Conservation (phyloP, 2,329 filamentous ascomycete species). For the Colletotrichum chlorophyti region DNA sequence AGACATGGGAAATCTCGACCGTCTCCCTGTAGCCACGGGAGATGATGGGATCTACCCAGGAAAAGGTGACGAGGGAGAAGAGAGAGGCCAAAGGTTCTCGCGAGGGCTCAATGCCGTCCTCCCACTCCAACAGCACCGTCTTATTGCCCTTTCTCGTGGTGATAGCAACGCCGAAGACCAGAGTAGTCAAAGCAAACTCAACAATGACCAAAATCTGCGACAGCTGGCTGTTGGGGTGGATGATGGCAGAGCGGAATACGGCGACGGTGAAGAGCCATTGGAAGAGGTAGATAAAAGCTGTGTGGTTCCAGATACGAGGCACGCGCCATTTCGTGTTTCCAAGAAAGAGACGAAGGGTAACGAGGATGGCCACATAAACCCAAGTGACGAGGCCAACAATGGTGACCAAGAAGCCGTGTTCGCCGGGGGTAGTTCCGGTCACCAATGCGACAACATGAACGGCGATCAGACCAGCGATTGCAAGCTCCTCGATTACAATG, state of each 20-base stretch:
- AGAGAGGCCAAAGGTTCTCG: slow-evolving; percentile 87
- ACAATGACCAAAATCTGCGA: slow-evolving; percentile 70
- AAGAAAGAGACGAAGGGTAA: slow-evolving; percentile 73
- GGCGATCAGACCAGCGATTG: slow-evolving; percentile 73
- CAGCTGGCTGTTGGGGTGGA: slow-evolving; percentile 73
- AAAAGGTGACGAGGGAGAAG: slow-evolving; percentile 85
- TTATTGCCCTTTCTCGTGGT: slow-evolving; percentile 92
- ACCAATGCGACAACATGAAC: slow-evolving; percentile 72
- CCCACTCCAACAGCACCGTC: slow-evolving; percentile 85
- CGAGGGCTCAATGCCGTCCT: slow-evolving; percentile 86
- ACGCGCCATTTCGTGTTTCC: slow-evolving; percentile 70
- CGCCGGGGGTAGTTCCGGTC: slow-evolving; percentile 61
- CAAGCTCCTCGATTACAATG: slow-evolving; percentile 76
- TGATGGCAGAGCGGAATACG: slow-evolving; percentile 83
- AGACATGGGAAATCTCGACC: slow-evolving; percentile 84
- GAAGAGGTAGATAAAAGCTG: slow-evolving; percentile 79
- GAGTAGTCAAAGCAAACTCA: slow-evolving; percentile 76
- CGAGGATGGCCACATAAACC: slow-evolving; percentile 80
- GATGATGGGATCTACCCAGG: slow-evolving; percentile 90
- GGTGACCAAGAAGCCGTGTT: slow-evolving; percentile 64
- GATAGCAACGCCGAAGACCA: slow-evolving; percentile 78
- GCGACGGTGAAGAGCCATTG: slow-evolving; percentile 82
- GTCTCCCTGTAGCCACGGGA: slow-evolving; percentile 88
- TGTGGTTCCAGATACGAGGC: slow-evolving; percentile 90
- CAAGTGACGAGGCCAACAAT: slow-evolving; percentile 76